These are phyloP conservation scores for Malassezia obtusa DNA, from an alignment of 1,284 basidiomycete species.

Conservation along the genomic window DNA sequence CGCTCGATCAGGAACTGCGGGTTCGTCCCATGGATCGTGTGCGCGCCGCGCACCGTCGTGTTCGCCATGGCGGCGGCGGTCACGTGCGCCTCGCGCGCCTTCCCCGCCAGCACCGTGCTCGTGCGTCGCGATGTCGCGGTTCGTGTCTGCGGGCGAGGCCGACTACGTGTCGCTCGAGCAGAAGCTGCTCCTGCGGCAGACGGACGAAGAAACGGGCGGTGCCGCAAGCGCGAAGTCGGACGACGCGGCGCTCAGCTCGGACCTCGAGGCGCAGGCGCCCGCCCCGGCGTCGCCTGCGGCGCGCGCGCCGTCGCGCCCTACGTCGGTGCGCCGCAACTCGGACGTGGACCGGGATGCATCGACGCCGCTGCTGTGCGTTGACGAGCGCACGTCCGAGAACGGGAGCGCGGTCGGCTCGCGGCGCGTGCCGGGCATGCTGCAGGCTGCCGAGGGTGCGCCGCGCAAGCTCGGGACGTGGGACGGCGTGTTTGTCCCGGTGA, in stretches of 20 bases:
- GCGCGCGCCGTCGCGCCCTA: not conserved
- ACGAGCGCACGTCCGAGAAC: not conserved
- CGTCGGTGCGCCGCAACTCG: conserved; percentile 10
- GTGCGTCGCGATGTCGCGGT: conserved; percentile 35
- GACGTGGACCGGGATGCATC: not conserved
- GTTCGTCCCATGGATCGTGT: conserved; percentile 82
- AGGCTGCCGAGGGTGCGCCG: conserved; percentile 6
- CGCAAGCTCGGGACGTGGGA: conserved; percentile 47
- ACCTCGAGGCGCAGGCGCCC: conserved; percentile 1
- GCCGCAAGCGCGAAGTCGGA: no score
- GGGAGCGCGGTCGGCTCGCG: not conserved
- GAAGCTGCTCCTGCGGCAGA: conserved; percentile 27
- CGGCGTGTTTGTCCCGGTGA: conserved; percentile 46
- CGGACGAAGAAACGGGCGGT: conserved; percentile 15
- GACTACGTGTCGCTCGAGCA: conserved; percentile 38
- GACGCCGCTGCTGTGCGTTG: no score
- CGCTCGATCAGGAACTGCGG: conserved; percentile 85
- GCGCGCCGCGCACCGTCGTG: conserved; percentile 70
- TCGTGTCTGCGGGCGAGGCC: conserved; percentile 33
- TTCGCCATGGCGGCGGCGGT: conserved; percentile 57
- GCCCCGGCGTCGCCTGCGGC: conserved; percentile 2
- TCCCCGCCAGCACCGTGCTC: not conserved
- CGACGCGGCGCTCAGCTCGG: not conserved
- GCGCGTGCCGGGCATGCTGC: not conserved
- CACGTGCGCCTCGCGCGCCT: not conserved